Evolutionary conservation across 441 rosid species (phyloP).

Genomic region (Pelargonium cotyledonis): DNA sequence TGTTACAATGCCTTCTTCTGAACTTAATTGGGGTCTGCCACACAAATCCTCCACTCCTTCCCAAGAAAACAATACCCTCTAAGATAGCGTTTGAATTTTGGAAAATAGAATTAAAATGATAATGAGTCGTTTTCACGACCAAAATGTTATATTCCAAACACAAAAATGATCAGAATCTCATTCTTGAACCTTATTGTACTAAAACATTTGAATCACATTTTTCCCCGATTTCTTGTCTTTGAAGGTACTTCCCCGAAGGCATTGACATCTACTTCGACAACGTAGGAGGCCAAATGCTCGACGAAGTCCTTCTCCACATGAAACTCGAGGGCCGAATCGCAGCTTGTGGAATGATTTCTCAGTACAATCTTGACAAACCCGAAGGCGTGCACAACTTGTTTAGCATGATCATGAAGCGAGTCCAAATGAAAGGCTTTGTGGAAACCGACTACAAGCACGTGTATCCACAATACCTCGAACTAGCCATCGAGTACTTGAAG

Average conservation of each 20-base stretch:
- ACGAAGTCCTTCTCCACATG: conserved; percentile 21
- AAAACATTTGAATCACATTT: background rate
- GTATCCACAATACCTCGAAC: conserved; percentile 12
- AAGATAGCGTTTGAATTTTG: too few species aligned
- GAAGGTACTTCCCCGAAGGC: conserved; percentile 20
- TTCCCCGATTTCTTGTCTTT: background rate
- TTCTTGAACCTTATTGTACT: too few species aligned
- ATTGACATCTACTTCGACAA: conserved; percentile 21
- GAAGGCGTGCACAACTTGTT: conserved; percentile 17
- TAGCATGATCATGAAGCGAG: conserved; percentile 12
- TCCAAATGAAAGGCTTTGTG: conserved; percentile 20
- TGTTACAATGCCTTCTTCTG: too few species aligned
- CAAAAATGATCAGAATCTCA: too few species aligned
- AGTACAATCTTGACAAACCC: conserved; percentile 10
- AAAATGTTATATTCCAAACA: too few species aligned
- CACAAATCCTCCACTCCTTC: too few species aligned
- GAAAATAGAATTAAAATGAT: too few species aligned
- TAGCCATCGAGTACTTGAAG: conserved; percentile 1
- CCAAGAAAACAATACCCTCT: too few species aligned
- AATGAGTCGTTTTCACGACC: too few species aligned
- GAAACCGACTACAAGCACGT: conserved; percentile 16
- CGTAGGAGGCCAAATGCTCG: conserved; percentile 23
- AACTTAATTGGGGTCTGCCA: too few species aligned
- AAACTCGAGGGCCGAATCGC: conserved; percentile 15
- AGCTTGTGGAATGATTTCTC: conserved; percentile 22